Evolutionary conservation across 2,329 filamentous ascomycete genomes (phyloP).

Genomic region (Zymoseptoria pseudotritici): DNA sequence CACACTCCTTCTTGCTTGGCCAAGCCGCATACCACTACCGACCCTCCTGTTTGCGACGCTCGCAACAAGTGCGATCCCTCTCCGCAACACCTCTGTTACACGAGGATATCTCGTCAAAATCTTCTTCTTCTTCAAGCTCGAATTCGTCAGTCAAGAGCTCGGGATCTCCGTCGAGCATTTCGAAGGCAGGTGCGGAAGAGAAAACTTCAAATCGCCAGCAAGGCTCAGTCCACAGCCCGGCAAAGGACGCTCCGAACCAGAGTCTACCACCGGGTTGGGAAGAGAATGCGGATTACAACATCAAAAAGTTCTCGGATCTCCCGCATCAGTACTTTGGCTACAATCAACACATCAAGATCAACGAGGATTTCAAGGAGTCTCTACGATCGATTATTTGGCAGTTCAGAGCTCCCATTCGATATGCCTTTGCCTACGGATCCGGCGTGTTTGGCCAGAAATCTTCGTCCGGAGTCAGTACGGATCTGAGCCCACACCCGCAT

Average conservation of each 20-base stretch:
- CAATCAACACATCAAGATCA: slow-evolving; percentile 94
- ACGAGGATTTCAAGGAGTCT: slow-evolving; percentile 89
- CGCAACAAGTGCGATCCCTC: slow-evolving; percentile 15
- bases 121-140: slow-evolving; percentile 1
- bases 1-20: slow-evolving; percentile 27
- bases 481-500: slow-evolving; percentile 68
- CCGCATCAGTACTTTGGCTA: slow-evolving; percentile 78
- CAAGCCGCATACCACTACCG: slow-evolving; percentile 29
- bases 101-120: slow-evolving; percentile 11
- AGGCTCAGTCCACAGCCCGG: slow-evolving; percentile 10
- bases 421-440: slow-evolving; percentile 95
- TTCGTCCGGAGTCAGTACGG: slow-evolving; percentile 35
- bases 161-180: slow-evolving; percentile 1
- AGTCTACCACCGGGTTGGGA: slow-evolving; percentile 59
- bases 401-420: slow-evolving; percentile 87
- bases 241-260: slow-evolving; percentile 21
- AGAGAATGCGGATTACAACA: slow-evolving; percentile 62
- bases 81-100: slow-evolving; percentile 13
- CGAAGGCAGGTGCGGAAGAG: background rate
- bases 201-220: slow-evolving; percentile 4
- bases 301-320: slow-evolving; percentile 67
- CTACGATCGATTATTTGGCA: slow-evolving; percentile 81
- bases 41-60: slow-evolving; percentile 19
- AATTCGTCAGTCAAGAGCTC: background rate
- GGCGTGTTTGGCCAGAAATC: slow-evolving; percentile 81